Evolutionary conservation across 2,329 filamentous ascomycete genomes (phyloP).

Genomic region (Aspergillus eucalypticola): DNA sequence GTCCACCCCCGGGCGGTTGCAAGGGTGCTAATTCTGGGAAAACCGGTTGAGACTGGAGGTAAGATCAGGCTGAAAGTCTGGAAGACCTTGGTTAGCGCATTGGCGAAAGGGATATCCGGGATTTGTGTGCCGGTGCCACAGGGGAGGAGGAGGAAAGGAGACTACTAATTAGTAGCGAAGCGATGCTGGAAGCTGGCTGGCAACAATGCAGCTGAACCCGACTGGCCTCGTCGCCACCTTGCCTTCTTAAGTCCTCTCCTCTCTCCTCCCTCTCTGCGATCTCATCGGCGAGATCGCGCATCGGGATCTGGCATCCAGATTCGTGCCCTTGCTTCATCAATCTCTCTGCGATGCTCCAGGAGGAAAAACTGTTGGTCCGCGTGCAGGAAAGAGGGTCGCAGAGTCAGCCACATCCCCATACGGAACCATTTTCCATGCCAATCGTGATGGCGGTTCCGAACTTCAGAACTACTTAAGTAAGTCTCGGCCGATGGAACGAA

Average conservation of each 20-base stretch:
- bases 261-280: no score
- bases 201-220: not conserved
- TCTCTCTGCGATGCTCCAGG: not conserved
- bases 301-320: not conserved
- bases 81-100: not conserved
- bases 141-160: not conserved
- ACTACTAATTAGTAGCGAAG: not conserved
- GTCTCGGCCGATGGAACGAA: not conserved
- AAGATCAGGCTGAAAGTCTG: not conserved
- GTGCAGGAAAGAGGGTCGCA: not conserved
- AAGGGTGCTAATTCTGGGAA: no score
- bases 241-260: not conserved
- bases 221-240: not conserved
- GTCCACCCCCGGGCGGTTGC: no score
- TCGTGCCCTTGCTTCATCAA: not conserved
- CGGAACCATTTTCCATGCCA: slow-evolving; percentile 2
- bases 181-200: not conserved
- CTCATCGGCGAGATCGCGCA: not conserved
- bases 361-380: slow-evolving; percentile 1
- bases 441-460: not conserved
- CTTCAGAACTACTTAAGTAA: not conserved
- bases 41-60: no score
- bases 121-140: not conserved
- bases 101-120: not conserved
- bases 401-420: not conserved